Conservation (phyloP, 345 rosid genomes). For the Eucalyptus urophylla region DNA sequence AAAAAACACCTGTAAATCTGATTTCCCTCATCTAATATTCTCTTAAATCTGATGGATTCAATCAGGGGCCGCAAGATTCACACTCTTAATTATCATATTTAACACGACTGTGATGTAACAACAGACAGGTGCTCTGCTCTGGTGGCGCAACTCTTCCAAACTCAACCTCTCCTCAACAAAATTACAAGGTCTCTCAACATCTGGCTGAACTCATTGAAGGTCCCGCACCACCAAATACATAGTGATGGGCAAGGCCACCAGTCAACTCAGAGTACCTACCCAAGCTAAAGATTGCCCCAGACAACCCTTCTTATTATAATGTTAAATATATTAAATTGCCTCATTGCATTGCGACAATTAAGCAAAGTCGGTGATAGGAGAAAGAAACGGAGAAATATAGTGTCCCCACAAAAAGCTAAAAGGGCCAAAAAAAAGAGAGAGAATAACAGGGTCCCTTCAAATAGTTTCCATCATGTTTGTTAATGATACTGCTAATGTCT, state of each 20-base stretch:
- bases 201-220: neutral
- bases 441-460: neutral
- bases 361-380: neutral
- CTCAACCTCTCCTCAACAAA: neutral
- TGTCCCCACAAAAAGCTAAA: neutral
- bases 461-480: neutral
- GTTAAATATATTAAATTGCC: neutral
- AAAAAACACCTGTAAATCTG: neutral
- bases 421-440: neutral
- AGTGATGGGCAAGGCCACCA: neutral
- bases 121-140: neutral
- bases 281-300: neutral
- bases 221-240: neutral
- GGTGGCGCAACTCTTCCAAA: neutral
- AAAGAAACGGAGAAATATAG: neutral
- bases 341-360: neutral
- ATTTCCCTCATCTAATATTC: neutral
- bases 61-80: neutral
- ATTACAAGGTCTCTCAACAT: neutral
- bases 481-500: neutral
- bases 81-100: neutral
- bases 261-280: neutral
- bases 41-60: neutral
- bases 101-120: neutral
- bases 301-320: neutral